Evolutionary conservation across 164 flowering plant species (phyloP), one percentile per base, ranked within the genome.

Genomic region (Dillenia suffruticosa): DNA sequence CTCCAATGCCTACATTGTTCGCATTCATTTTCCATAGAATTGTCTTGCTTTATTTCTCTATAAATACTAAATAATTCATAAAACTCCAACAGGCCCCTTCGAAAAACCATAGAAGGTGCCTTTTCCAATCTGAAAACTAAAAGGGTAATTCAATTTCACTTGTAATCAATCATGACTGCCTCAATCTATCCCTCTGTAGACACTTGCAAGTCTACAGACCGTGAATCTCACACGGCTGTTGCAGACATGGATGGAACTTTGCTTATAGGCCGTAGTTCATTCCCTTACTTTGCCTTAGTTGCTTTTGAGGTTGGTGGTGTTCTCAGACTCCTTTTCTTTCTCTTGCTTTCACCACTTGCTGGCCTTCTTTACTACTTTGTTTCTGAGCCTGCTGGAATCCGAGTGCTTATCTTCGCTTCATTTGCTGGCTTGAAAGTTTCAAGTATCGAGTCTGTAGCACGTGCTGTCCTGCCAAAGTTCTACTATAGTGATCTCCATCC

Each of bases 161-260:
- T 32, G 40, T 32, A 32, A 6, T 51, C n/a, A 11, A 51, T 19
- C 54, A 51, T 51, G 54, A 9, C 54, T 14, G 12, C 16, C 17
- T 51, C 54, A 22, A 63, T 16, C 49, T 72, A 70, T 45, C 79
- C 79, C 1, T 57, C 67, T 4, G 62, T 76, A n/a, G 61, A 68
- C 11, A 57, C 73, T 62, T 79, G 82, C 43, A 15, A 65, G 10
- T 73, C 76, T 0, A 64, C 56, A 9, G 77, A 78, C 5, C 63
- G 80, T 0, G 79, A 76, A 10, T 69, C 63, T 22, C 70, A 76
- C 49, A 67, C 79, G 19, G 77, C 72, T 45, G 79, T 74, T 0
- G 69, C 83, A 1, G 83, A 74, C 68, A 62, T 79, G 73, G 81
- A 79, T 19, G 80, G 83, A 6, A 79, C 83, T 2, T 40, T 79